A percentile compares a stretch with the other conserved stretches of the same genome.
Evolutionary conservation across 352 stramenopile species (phyloP).

Genomic region (Phytophthora multivora): DNA sequence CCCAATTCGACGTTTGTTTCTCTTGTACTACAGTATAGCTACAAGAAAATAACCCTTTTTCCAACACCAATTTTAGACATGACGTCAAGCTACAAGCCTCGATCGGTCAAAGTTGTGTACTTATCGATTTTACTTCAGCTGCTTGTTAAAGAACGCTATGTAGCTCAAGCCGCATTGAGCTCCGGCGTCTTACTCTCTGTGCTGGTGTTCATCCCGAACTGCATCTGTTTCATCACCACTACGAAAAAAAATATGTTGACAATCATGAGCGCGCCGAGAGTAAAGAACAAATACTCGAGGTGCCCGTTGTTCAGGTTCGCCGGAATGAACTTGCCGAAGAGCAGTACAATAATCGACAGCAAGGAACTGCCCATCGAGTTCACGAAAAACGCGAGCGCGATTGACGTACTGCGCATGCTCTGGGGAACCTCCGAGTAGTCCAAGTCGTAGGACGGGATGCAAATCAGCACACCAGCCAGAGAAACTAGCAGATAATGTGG

Average conservation of each 20-base stretch:
- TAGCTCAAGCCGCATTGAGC: background rate
- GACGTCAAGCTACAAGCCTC: no score
- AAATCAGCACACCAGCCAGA: conserved; percentile 44
- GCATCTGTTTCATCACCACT: conserved; percentile 39
- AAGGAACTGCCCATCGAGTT: conserved; percentile 58
- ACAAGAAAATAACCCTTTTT: no score
- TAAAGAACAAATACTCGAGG: conserved; percentile 51
- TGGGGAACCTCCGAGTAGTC: conserved; percentile 46
- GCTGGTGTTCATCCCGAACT: conserved; percentile 25
- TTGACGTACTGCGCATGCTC: conserved; percentile 40
- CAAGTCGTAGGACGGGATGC: conserved; percentile 45
- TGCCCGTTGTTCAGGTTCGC: conserved; percentile 27
- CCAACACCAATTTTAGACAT: no score
- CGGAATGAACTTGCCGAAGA: conserved; percentile 59
- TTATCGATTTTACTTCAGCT: background rate
- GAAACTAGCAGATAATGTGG: conserved; percentile 49
- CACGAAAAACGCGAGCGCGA: conserved; percentile 45
- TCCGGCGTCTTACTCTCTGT: background rate
- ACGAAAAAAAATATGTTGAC: conserved; percentile 39
- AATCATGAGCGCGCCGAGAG: conserved; percentile 34
- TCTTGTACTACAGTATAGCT: no score
- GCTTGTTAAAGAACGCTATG: no score
- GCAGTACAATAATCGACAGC: conserved; percentile 63
- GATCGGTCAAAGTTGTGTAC: background rate
- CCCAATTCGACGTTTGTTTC: no score